These are phyloP conservation scores for Aegilops umbellulata DNA, from an alignment of 176 grass and related monocot species.

Conservation along the genomic window DNA sequence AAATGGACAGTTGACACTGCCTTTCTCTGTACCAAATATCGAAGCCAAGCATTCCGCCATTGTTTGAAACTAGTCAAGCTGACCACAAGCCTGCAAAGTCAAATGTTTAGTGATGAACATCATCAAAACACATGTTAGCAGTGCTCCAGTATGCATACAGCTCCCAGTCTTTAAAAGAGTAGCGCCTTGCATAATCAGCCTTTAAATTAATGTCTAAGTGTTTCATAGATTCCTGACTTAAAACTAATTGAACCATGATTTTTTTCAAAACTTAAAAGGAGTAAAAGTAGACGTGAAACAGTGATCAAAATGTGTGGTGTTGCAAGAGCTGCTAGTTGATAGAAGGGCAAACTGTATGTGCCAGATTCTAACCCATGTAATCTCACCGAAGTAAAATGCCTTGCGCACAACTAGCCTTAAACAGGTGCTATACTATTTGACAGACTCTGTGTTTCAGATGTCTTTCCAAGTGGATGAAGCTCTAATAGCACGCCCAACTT, in stretches of 20 bases:
- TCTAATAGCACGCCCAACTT: not conserved
- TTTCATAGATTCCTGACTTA: not conserved
- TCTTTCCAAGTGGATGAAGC: not conserved
- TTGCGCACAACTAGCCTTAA: not conserved
- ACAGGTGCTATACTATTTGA: not conserved
- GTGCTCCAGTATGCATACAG: not conserved
- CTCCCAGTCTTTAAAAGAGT: not conserved
- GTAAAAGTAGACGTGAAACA: not conserved
- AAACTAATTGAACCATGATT: not conserved
- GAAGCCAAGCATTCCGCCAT: slow-evolving; percentile 47
- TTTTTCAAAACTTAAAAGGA: not conserved
- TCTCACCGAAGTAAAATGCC: not conserved
- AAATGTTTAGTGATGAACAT: slow-evolving; percentile 14
- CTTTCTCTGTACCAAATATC: slow-evolving; percentile 52
- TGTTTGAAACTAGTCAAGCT: not conserved
- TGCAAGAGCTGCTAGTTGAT: not conserved
- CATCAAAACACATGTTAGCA: slow-evolving; percentile 2
- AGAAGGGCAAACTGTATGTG: not conserved
- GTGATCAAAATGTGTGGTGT: slow-evolving; percentile 1
- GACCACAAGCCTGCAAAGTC: slow-evolving; percentile 27
- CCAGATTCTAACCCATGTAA: not conserved
- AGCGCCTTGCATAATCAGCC: not conserved
- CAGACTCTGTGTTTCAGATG: not conserved
- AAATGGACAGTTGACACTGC: slow-evolving; percentile 45
- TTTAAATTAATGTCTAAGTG: not conserved